Percentiles rank a stretch among this genome's conserved stretches.
Evolutionary conservation across 164 flowering plant species (phyloP).

Genomic region (Vitis rotundifolia): DNA sequence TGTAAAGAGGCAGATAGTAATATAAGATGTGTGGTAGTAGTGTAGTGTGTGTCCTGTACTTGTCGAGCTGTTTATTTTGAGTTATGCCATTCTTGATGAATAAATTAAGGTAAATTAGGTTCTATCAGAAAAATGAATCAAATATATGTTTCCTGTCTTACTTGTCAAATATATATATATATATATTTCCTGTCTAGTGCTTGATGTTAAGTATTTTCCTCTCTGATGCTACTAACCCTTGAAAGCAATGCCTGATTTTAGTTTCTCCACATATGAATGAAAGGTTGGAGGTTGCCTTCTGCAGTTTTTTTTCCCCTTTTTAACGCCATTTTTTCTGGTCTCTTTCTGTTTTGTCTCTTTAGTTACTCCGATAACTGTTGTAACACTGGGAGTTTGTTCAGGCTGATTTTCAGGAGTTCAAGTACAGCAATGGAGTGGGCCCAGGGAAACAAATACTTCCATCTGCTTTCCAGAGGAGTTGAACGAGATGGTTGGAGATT

Average conservation of each 20-base stretch:
- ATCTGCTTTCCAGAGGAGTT: constrained; percentile 70
- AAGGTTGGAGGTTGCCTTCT: not conserved
- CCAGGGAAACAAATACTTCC: constrained; percentile 67
- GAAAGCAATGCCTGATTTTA: too few species aligned
- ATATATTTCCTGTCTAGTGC: not conserved
- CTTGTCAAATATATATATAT: too few species aligned
- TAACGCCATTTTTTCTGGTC: not conserved
- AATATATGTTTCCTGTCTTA: too few species aligned
- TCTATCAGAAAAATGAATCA: too few species aligned
- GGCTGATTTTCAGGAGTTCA: constrained; percentile 70
- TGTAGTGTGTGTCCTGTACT: too few species aligned
- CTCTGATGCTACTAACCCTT: not conserved
- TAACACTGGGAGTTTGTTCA: constrained; percentile 26
- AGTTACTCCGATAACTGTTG: not conserved
- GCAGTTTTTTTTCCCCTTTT: not conserved
- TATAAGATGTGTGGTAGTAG: too few species aligned
- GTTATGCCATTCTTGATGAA: too few species aligned
- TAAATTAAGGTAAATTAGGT: too few species aligned
- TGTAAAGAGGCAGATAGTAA: too few species aligned
- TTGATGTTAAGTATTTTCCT: not conserved
- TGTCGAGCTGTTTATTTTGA: too few species aligned
- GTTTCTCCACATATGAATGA: too few species aligned
- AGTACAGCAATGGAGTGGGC: constrained; percentile 77
- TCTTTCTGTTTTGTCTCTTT: not conserved
- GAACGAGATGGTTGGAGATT: constrained; percentile 95